These are phyloP conservation scores for Pugionium cornutum DNA, from an alignment of 345 rosid genomes.

Conservation along the genomic window DNA sequence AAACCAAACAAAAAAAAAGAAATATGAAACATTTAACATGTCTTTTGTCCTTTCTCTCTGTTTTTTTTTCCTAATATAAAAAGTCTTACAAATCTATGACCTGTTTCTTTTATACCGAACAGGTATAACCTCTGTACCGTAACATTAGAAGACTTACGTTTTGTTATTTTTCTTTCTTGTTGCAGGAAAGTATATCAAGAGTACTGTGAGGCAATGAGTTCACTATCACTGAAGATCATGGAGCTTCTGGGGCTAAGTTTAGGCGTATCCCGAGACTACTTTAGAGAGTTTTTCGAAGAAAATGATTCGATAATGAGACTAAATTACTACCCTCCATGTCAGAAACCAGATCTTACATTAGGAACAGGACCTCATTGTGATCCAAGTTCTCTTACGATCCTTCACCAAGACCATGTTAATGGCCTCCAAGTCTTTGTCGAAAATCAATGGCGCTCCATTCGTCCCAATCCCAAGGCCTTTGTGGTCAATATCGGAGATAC, in stretches of 20 bases:
- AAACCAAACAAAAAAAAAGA: no score
- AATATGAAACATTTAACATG: no score
- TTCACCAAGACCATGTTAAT: conserved; percentile 91
- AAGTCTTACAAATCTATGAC: no score
- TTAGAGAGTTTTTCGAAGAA: conserved; percentile 68
- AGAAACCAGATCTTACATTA: conserved; percentile 81
- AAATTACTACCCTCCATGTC: conserved; percentile 94
- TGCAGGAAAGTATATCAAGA: conserved; percentile 74
- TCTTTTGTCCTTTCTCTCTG: no score
- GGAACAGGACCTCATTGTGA: conserved; percentile 99
- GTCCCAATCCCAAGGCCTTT: conserved; percentile 75
- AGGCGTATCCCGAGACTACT: conserved; percentile 53
- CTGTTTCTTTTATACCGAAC: no score
- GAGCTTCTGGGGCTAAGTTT: conserved; percentile 84
- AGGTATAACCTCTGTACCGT: background rate
- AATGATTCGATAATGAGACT: conserved; percentile 97
- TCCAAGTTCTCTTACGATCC: conserved; percentile 96
- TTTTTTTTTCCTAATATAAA: no score
- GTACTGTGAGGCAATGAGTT: conserved; percentile 84
- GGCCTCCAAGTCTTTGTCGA: conserved; percentile 96
- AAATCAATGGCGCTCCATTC: conserved; percentile 74
- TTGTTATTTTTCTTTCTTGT: conserved; percentile 23
- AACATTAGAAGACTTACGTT: conserved; percentile 12
- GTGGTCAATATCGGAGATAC: conserved; percentile 98
- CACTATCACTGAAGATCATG: conserved; percentile 80